Base-by-base conservation (phyloP, 345 rosid genomes). In the Clarkia xantiana region DNA sequence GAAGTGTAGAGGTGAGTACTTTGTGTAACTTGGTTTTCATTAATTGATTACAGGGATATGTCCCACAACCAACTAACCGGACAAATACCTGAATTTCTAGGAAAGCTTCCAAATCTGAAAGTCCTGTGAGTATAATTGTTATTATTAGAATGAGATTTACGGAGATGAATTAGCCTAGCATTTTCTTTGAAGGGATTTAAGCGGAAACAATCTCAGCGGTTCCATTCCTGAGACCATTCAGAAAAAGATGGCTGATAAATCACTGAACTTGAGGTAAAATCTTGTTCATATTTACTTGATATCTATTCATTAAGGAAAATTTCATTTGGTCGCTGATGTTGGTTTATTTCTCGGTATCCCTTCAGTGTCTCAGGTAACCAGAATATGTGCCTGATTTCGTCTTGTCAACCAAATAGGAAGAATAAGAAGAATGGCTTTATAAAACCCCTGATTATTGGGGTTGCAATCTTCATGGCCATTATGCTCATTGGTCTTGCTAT, bases 151-250 rank as follows among this genome's bases (percentile, higher is more conserved):
- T n/a, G n/a, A n/a, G n/a, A n/a, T n/a, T n/a, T n/a, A n/a, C n/a
- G n/a, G 8, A 44, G 2, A 44, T 44, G 2, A 44, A 9, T 44
- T 14, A 44, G 2, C 15, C 18, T 2, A 14, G 16, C 15, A 14
- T 16, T 18, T 14, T 44, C 10, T 44, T 14, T 44, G 47, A 5
- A 44, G 1, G 16, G 15, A 44, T 14, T 44, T 44, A 44, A 44
- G 47, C 3, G 18, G 18, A 44, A 44, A 44, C 47, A 44, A 44
- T 16, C 18, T 44, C 47, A 1, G 18, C 7, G 47, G 47, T 44
- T 14, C 47, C 10, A 44, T 44, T 44, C 47, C 47, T 44, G 18
- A 44, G 18, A 44, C 18, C 47, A 16, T 44, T 16, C 47, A 44
- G 10, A 44, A 14, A 14, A 44, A 44, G 11, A 16, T 10, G 0